These are phyloP conservation scores for Asterionellopsis glacialis DNA, from an alignment of 108 stramenopile genomes.

Conservation along the genomic window DNA sequence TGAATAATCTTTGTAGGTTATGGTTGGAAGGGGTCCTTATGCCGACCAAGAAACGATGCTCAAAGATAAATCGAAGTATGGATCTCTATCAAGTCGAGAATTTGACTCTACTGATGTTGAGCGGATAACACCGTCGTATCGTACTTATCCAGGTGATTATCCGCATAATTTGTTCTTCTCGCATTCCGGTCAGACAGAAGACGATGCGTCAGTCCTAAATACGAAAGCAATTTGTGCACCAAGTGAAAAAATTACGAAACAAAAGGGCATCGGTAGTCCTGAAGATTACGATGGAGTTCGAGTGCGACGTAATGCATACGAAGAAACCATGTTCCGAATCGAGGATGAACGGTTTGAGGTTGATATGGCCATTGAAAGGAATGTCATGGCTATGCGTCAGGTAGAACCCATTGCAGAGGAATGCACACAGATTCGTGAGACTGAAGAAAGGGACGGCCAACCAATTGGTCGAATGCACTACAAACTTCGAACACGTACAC, in stretches of 20 bases:
- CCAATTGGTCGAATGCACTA: constrained; percentile 85
- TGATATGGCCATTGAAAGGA: constrained; percentile 97
- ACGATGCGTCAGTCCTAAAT: constrained; percentile 56
- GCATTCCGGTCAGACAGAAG: constrained; percentile 49
- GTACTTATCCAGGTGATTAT: constrained; percentile 61
- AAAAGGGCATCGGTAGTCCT: constrained; percentile 22
- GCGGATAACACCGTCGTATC: constrained; percentile 67
- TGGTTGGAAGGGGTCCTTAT: constrained; percentile 74
- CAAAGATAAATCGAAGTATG: constrained; percentile 76
- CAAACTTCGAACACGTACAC: constrained; percentile 50
- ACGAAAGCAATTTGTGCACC: constrained; percentile 36
- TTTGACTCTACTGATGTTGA: constrained; percentile 44
- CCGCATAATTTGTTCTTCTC: constrained; percentile 31
- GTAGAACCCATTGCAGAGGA: constrained; percentile 94
- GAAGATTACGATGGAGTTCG: constrained; percentile 65
- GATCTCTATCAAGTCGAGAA: constrained; percentile 42
- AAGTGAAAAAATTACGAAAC: constrained; percentile 12
- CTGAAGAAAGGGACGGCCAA: constrained; percentile 84
- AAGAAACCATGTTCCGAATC: constrained; percentile 72
- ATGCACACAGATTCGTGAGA: constrained; percentile 56
- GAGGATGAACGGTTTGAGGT: constrained; percentile 94
- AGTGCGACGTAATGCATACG: constrained; percentile 64
- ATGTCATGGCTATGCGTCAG: constrained; percentile 74
- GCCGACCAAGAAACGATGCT: constrained; percentile 46
- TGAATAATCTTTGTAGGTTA: constrained; percentile 13